Base-by-base conservation (phyloP, 2,329 filamentous ascomycete genomes). In the Hymenoscyphus salicellus region DNA sequence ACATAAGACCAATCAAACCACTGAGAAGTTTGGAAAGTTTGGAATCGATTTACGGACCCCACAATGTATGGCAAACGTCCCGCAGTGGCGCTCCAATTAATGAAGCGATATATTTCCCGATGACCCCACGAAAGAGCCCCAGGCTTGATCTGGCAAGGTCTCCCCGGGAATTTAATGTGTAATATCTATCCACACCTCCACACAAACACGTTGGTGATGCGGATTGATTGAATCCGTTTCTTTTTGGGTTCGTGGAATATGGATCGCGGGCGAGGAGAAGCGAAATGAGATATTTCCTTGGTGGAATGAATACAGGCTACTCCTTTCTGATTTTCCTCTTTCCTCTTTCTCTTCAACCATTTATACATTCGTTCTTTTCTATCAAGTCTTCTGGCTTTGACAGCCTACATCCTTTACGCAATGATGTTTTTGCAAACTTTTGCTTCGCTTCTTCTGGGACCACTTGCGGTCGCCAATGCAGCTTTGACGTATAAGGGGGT, bases 401-500 rank as follows among this genome's bases (percentile, higher is more conserved):
- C 26, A 14, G 3, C 14, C 46, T 23, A 26, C 46, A 23, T 52
- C 26, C 46, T 26, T 55, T 61, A 60, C 11, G 41, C 52, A 52
- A 55, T 59, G 26, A 63, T 63, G 61, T 61, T 66, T 5, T 59
- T 66, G 20, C 61, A 56, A 33, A 28, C 23, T 52, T 16, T 67
- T 49, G 32, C 60, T 43, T 38, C 36, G 36, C 23, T 65, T 36
- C 28, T 36, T n/a, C n/a, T 63, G 4, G 58, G 58, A 11, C 30
- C 62, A 14, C 28, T 57, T 17, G 20, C 33, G 14, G 30, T 26
- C 14, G 63, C 55, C 30, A 43, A 63, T 32, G 69, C 69, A 17
- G 65, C 84, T 30, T 79, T 91, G 3, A 83, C 82, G 1, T 89
- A 88, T 76, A 86, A 83, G 68, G 89, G 89, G 8, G 86, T 85